Evolutionary conservation across 2,329 filamentous ascomycete genomes (phyloP).

Genomic region (Tolypocladium ovalisporum): DNA sequence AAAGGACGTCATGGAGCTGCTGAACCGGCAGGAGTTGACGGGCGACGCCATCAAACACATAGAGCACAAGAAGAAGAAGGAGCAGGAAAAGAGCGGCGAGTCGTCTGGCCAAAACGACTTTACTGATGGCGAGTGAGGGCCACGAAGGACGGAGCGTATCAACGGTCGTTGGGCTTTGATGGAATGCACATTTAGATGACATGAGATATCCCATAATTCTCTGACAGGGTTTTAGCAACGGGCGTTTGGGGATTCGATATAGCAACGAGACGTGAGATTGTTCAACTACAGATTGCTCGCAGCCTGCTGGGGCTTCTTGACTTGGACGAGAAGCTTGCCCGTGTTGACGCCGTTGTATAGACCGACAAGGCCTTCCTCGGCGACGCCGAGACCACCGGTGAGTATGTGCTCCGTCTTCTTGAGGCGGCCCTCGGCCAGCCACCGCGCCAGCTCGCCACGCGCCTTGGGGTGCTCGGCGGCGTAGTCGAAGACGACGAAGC

Average conservation of each 20-base stretch:
- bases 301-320: slow-evolving; percentile 24
- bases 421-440: slow-evolving; percentile 62
- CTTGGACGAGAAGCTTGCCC: slow-evolving; percentile 51
- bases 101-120: not conserved
- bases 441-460: slow-evolving; percentile 48
- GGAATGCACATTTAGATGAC: not conserved
- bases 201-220: not conserved
- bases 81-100: not conserved
- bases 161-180: not conserved
- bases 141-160: not conserved
- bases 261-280: not conserved
- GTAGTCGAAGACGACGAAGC: slow-evolving; percentile 66
- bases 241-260: not conserved
- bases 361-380: slow-evolving; percentile 51
- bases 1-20: slow-evolving; percentile 71
- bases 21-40: slow-evolving; percentile 69
- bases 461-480: slow-evolving; percentile 45
- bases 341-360: slow-evolving; percentile 62
- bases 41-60: slow-evolving; percentile 39
- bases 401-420: slow-evolving; percentile 62
- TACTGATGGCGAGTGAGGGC: not conserved
- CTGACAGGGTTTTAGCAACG: not conserved
- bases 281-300: slow-evolving; percentile 10
- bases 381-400: slow-evolving; percentile 53
- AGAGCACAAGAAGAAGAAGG: slow-evolving; percentile 13